Base-by-base conservation (phyloP, 306 rosid genomes). In the Castanea crenata region DNA sequence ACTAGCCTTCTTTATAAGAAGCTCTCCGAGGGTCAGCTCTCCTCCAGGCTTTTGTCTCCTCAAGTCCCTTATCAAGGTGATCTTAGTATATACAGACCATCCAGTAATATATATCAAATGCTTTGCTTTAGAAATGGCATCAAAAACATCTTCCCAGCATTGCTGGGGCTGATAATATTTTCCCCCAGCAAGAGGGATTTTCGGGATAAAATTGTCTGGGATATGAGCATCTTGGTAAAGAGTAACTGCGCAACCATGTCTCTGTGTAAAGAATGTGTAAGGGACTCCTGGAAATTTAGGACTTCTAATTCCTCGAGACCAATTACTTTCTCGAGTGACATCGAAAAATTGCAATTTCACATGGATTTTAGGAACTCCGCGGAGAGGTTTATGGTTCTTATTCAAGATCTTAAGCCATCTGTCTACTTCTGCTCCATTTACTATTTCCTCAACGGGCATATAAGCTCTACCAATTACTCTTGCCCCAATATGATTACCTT, bases 181-280 rank as follows among this genome's bases (percentile, higher is more conserved):
- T 1, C 71, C 78, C 25, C 78, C 82, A 54, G 76, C 52, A 61
- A 87, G 81, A 10, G 88, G 69, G 27, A 87, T 84, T 74, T 79
- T 56, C 0, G 89, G 89, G 70, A 46, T 35, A 75, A 75, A 71
- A 0, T 83, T 70, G 32, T 78, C 74, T 3, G 89, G 87, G 74
- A 85, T 68, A 70, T 88, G 91, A 80, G 91, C 85, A 75, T 88
- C 89, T 76, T 85, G 91, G 55, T 88, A 88, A 34, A 88, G 91
- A 64, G 89, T 80, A 58, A 85, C 87, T 75, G 79, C 78, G 71
- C 91, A 88, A 59, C 83, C 87, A 72, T 77, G 81, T 78, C 86
- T 88, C 74, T 83, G 89, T 5, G 76, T 20, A 67, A 85, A 88
- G 74, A 74, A 88, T 25, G 91, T 78, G 84, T 75, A 68, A 14